Evolutionary conservation across 352 stramenopile species (phyloP).

Genomic region (Phytophthora pluvialis): DNA sequence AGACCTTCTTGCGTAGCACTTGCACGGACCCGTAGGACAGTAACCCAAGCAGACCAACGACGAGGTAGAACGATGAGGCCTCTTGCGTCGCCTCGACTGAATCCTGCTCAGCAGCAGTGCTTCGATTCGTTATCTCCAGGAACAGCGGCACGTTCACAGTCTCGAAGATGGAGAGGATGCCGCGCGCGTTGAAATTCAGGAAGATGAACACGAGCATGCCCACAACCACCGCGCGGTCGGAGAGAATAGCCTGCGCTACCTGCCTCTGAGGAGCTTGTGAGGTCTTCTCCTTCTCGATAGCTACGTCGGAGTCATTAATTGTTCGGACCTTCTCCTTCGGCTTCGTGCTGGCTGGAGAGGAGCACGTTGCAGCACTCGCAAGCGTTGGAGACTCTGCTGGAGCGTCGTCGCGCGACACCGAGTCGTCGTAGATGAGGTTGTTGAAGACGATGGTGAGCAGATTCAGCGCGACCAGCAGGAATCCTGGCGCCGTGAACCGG

Average conservation of each 20-base stretch:
- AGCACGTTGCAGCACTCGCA: not conserved
- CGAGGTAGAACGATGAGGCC: constrained; percentile 59
- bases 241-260: constrained; percentile 18
- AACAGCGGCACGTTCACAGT: constrained; percentile 76
- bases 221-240: constrained; percentile 42
- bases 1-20: constrained; percentile 38
- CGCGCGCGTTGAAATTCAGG: constrained; percentile 64
- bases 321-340: constrained; percentile 8
- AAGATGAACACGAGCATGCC: constrained; percentile 71
- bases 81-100: constrained; percentile 33
- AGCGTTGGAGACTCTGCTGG: constrained; percentile 22
- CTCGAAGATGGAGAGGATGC: constrained; percentile 76
- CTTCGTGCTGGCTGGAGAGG: not conserved
- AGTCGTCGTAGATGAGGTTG: constrained; percentile 55
- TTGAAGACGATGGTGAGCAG: constrained; percentile 51
- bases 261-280: not conserved
- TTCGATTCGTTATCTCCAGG: constrained; percentile 47
- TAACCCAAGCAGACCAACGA: constrained; percentile 58
- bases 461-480: constrained; percentile 61
- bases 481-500: constrained; percentile 58
- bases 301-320: constrained; percentile 2
- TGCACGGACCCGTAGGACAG: constrained; percentile 52
- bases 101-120: constrained; percentile 28
- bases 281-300: not conserved
- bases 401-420: constrained; percentile 52